Base-by-base conservation (phyloP, 2,329 filamentous ascomycete species). In the Meredithiella fracta region DNA sequence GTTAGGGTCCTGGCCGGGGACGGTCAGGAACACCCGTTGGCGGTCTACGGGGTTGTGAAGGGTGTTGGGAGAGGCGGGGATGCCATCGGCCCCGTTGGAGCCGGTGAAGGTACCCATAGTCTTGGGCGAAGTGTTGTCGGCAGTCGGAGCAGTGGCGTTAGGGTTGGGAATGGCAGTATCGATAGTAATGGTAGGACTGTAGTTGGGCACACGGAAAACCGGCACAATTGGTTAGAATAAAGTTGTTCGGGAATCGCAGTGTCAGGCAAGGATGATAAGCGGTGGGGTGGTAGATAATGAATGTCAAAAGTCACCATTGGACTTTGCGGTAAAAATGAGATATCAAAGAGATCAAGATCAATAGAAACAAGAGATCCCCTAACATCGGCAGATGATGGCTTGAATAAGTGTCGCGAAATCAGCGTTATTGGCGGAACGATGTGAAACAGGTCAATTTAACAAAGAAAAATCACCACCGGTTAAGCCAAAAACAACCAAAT, bases 1-100 rank as follows among this genome's bases (percentile, higher is more conserved):
- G 51, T 86, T 70, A 1, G 83, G 87, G 62, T 82, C 82, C 57
- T 84, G 82, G n/a, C 72, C 74, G 1, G 84, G 84, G 1, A 88
- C 84, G 0, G 80, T 73, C 50, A 88, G 71, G 61, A 84, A 84
- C 55, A 73, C 72, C 17, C 72, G 67, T 15, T 37, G 22, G 17
- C n/a, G 37, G 8, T 11, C 77, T 7, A 79, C 70, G 1, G 76
- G 76, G 60, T 71, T 80, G 26, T 81, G 84, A 52, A 87, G 74
- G 69, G 86, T 87, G 66, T 86, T 82, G 7, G 83, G 82, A 60
- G 83, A 86, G 11, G 78, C 82, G 1, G 83, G 83, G 58, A 81
- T 73, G 65, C 78, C 83, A 59, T 83, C 80, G 61, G 71, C 76
- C 66, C 75, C 26, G 9, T 53, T 29, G 22, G 53, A 25, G 31